A percentile compares a stretch with the other conserved stretches of the same genome.
Conservation (phyloP, 2,329 filamentous ascomycete genomes). For the Cordyceps farinosa region DNA sequence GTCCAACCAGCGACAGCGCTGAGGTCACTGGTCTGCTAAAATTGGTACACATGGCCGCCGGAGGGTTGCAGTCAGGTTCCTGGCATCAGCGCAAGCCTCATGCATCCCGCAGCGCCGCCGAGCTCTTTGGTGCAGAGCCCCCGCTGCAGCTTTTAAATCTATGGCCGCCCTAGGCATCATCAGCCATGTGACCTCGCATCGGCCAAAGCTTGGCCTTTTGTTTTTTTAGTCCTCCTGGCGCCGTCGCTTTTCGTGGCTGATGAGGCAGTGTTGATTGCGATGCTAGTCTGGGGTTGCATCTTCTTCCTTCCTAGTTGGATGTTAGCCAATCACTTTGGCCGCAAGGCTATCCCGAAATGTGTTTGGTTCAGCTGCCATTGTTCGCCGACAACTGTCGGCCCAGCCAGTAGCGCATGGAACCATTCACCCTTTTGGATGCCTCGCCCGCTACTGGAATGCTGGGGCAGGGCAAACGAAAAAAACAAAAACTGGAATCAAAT, state of each 20-base stretch:
- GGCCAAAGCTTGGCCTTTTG: neutral
- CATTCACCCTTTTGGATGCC: neutral
- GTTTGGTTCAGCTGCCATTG: constrained; percentile 9
- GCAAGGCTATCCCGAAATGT: neutral
- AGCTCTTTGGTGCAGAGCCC: neutral
- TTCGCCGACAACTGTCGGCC: neutral
- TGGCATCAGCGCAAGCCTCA: neutral
- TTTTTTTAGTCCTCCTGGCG: neutral
- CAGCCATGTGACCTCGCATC: neutral
- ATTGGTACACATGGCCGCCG: neutral
- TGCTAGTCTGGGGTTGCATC: constrained; percentile 6
- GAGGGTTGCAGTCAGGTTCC: neutral
- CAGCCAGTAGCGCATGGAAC: neutral
- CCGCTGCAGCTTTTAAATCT: neutral
- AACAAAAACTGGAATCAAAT: neutral
- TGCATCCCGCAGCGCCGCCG: neutral
- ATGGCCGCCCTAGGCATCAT: neutral
- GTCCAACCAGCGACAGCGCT: neutral
- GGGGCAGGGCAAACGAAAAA: neutral
- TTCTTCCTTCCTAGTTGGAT: neutral
- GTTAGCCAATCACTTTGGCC: neutral
- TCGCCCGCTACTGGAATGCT: neutral
- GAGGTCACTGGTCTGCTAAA: neutral
- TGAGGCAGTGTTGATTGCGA: constrained; percentile 1
- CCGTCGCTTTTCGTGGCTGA: neutral